These are phyloP conservation scores for Carex sylvatica DNA, from an alignment of 202 grass and related monocot species.

Conservation along the genomic window DNA sequence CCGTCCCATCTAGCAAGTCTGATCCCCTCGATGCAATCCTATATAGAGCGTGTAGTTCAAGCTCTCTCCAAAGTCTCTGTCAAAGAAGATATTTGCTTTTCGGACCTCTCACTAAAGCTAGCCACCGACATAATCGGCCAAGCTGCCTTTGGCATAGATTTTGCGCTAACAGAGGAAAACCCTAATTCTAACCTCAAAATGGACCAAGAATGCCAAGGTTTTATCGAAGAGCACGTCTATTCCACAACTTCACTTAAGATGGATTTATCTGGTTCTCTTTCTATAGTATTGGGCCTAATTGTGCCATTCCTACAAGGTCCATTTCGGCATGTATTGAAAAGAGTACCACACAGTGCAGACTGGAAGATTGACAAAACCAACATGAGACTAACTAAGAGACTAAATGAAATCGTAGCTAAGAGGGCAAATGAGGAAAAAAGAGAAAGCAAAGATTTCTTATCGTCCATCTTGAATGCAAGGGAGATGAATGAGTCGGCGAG, in stretches of 20 bases:
- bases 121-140: constrained; percentile 77
- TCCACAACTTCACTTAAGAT: constrained; percentile 74
- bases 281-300: constrained; percentile 60
- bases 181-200: not conserved
- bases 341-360: constrained; percentile 57
- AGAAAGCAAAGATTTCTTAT: constrained; percentile 55
- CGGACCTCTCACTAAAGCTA: constrained; percentile 63
- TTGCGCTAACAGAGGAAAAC: constrained; percentile 40
- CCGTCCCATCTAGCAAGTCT: constrained; percentile 70
- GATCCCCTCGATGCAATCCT: constrained; percentile 69
- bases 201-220: constrained; percentile 41
- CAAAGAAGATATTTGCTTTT: constrained; percentile 43
- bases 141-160: constrained; percentile 78
- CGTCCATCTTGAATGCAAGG: constrained; percentile 57
- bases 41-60: constrained; percentile 32
- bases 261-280: constrained; percentile 68
- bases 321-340: constrained; percentile 34
- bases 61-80: not conserved
- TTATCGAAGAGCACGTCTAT: constrained; percentile 62
- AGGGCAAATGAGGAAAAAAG: constrained; percentile 3
- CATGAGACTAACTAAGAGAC: constrained; percentile 43
- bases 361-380: constrained; percentile 48
- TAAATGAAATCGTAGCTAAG: constrained; percentile 54
- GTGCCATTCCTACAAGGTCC: constrained; percentile 59
- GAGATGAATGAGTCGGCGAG: constrained; percentile 34